A percentile compares a stretch with the other conserved stretches of the same genome.
These are phyloP conservation scores for Pichia thaimueangensis DNA, from an alignment of 805 yeast species.

Conservation along the genomic window DNA sequence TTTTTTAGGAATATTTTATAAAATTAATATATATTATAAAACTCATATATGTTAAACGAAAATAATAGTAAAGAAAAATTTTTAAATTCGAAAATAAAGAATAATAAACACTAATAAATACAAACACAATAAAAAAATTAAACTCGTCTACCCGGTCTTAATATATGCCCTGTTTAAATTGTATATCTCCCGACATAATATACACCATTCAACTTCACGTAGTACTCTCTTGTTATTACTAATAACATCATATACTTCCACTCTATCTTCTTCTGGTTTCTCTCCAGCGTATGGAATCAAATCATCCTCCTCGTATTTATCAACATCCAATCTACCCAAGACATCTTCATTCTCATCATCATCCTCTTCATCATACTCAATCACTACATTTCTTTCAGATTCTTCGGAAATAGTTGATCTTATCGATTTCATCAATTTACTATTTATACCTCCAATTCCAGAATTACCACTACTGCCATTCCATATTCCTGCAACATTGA, in stretches of 20 bases:
- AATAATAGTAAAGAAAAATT: too few species aligned
- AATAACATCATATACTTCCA: slow-evolving; percentile 29
- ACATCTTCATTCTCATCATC: not conserved
- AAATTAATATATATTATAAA: too few species aligned
- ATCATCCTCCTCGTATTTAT: not conserved
- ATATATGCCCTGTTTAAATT: slow-evolving; percentile 67
- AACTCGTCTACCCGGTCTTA: slow-evolving; percentile 20
- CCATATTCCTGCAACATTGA: not conserved
- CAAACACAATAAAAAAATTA: too few species aligned
- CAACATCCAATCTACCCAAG: not conserved
- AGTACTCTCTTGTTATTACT: slow-evolving; percentile 28
- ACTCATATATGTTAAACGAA: not conserved
- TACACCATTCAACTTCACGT: slow-evolving; percentile 83
- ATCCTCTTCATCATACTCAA: slow-evolving; percentile 16
- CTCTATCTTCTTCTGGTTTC: not conserved
- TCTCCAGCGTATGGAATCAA: too few species aligned
- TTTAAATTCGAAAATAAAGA: too few species aligned
- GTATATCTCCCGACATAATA: slow-evolving; percentile 77
- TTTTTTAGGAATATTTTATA: too few species aligned
- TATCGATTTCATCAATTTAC: slow-evolving; percentile 5
- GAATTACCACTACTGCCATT: not conserved
- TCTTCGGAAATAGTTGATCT: slow-evolving; percentile 3
- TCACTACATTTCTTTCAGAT: not conserved
- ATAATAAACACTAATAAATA: too few species aligned
- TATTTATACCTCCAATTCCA: slow-evolving; percentile 1